A percentile compares a stretch with the other conserved stretches of the same genome.
These are phyloP conservation scores for Magnolia kwangsiensis DNA, from an alignment of 164 flowering plant genomes.

Conservation along the genomic window DNA sequence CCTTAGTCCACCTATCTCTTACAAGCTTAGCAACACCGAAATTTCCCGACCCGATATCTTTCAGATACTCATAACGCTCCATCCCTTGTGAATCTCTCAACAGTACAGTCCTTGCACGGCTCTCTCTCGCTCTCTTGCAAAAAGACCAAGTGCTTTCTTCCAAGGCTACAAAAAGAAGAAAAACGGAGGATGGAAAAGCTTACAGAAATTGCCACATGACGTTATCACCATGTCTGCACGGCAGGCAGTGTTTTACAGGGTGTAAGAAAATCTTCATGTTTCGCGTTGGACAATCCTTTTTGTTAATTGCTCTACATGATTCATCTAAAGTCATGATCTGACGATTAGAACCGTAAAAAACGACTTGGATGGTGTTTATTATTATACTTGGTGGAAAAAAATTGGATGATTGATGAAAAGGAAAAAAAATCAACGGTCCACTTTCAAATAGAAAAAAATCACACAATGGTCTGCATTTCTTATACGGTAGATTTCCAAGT, in stretches of 20 bases:
- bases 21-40: conserved; percentile 75
- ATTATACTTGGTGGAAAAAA: too few relatives aligned
- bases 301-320: too few relatives aligned
- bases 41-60: conserved; percentile 71
- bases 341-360: too few relatives aligned
- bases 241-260: neutral
- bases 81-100: conserved; percentile 16
- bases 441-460: too few relatives aligned
- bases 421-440: too few relatives aligned
- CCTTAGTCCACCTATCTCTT: conserved; percentile 47
- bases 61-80: conserved; percentile 64
- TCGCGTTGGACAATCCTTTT: too few relatives aligned
- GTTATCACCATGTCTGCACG: neutral
- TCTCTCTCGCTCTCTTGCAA: neutral
- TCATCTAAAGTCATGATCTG: too few relatives aligned
- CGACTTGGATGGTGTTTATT: too few relatives aligned
- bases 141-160: neutral
- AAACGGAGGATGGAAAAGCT: neutral
- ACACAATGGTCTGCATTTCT: too few relatives aligned
- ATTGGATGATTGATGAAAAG: too few relatives aligned
- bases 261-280: neutral
- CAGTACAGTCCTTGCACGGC: neutral
- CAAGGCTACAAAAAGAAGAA: too few relatives aligned
- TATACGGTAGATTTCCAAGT: too few relatives aligned
- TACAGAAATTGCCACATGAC: neutral